These are phyloP conservation scores for Tulasnella sp. DNA, from an alignment of 768 basidiomycete species.

Conservation along the genomic window DNA sequence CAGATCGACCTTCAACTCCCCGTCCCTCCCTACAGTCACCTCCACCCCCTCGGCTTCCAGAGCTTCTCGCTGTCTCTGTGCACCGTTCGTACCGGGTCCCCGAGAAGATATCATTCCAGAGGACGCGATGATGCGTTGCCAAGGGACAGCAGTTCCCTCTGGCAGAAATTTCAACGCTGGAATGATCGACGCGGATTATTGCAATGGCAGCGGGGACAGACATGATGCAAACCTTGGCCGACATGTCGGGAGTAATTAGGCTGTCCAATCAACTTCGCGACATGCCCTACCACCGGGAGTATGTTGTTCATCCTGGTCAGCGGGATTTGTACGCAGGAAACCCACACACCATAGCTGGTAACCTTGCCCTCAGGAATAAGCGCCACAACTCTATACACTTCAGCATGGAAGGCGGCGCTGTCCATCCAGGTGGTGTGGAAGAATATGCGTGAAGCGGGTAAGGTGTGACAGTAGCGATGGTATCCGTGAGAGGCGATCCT, in stretches of 20 bases:
- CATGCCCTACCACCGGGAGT: slow-evolving; percentile 30
- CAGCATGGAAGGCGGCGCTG: slow-evolving; percentile 46
- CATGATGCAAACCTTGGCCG: slow-evolving; percentile 48
- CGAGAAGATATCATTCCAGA: slow-evolving; percentile 61
- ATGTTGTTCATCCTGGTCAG: background rate
- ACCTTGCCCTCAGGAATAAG: slow-evolving; percentile 55
- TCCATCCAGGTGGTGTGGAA: slow-evolving; percentile 31
- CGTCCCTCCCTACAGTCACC: slow-evolving; percentile 29
- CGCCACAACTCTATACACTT: slow-evolving; percentile 66
- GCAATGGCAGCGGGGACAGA: too few species aligned
- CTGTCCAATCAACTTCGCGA: slow-evolving; percentile 70
- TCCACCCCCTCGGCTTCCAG: slow-evolving; percentile 75
- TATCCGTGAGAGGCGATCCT: too few species aligned
- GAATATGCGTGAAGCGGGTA: background rate
- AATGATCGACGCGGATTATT: too few species aligned
- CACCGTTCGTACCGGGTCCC: slow-evolving; percentile 71
- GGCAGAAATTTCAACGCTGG: slow-evolving; percentile 68
- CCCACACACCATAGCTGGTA: slow-evolving; percentile 57
- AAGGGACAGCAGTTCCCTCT: slow-evolving; percentile 57
- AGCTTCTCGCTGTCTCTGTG: slow-evolving; percentile 58
- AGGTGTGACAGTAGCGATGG: too few species aligned
- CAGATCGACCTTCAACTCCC: slow-evolving; percentile 13
- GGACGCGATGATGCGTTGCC: slow-evolving; percentile 65
- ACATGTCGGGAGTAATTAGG: slow-evolving; percentile 69
- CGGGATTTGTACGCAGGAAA: background rate